These are phyloP conservation scores for Scheffersomyces spartinae DNA, from an alignment of 805 yeast genomes.

Conservation along the genomic window DNA sequence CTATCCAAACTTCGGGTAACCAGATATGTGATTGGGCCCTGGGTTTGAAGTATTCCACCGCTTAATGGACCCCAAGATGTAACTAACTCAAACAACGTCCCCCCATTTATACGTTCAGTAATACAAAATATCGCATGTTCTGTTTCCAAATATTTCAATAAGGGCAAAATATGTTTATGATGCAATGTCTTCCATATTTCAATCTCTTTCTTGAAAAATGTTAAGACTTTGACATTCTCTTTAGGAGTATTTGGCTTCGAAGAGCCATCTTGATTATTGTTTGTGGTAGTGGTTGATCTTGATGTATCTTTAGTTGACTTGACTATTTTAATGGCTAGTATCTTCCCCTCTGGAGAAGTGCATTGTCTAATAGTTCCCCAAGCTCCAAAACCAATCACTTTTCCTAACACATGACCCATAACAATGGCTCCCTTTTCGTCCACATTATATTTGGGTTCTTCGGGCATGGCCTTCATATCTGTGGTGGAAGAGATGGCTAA, in stretches of 20 bases:
- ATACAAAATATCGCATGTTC: slow-evolving; percentile 56
- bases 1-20: slow-evolving; percentile 18
- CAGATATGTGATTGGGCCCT: slow-evolving; percentile 18
- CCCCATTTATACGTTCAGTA: slow-evolving; percentile 57
- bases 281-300: too few relatives aligned
- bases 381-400: slow-evolving; percentile 77
- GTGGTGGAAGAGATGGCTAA: slow-evolving; percentile 26
- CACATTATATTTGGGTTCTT: slow-evolving; percentile 14
- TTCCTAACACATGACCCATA: slow-evolving; percentile 53
- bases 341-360: slow-evolving; percentile 18
- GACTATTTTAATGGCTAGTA: slow-evolving; percentile 53
- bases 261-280: slow-evolving; percentile 2
- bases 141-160: slow-evolving; percentile 52
- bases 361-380: slow-evolving; percentile 83
- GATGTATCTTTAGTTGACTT: slow-evolving; percentile 17
- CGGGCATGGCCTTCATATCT: slow-evolving; percentile 17
- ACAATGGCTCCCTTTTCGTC: slow-evolving; percentile 65
- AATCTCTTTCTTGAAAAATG: slow-evolving; percentile 60
- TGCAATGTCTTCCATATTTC: slow-evolving; percentile 60
- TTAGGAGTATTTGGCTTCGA: background rate
- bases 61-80: too few relatives aligned
- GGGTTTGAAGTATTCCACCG: slow-evolving; percentile 12
- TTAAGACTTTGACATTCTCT: slow-evolving; percentile 35
- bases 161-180: slow-evolving; percentile 55
- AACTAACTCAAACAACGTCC: slow-evolving; percentile 72